Percentiles rank a stretch among this genome's conserved stretches.
Evolutionary conservation across 2,329 filamentous ascomycete genomes (phyloP).

Genomic region (Coleophoma crateriformis): DNA sequence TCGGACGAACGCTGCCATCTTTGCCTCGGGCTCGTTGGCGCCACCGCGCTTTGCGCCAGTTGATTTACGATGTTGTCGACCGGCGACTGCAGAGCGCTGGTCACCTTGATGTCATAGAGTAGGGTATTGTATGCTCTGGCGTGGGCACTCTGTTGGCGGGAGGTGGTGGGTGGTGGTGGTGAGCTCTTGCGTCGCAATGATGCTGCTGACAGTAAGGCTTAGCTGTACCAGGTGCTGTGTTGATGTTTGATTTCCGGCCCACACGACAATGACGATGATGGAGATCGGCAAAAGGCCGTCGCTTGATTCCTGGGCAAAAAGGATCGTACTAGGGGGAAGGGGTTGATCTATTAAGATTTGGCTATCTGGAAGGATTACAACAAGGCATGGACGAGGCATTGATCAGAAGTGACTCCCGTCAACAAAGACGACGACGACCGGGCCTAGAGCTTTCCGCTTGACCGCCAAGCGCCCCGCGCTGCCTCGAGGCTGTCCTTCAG

Average conservation of each 20-base stretch:
- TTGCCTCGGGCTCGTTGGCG: conserved; percentile 15
- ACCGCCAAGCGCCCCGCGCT: neutral
- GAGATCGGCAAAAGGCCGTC: no score
- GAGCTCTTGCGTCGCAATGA: neutral
- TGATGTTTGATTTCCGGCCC: neutral
- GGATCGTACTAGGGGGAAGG: no score
- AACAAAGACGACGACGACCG: no score
- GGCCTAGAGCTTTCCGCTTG: no score
- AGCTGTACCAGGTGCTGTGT: neutral
- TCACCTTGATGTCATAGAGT: neutral
- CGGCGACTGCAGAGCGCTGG: neutral
- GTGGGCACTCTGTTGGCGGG: neutral
- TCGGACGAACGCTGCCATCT: conserved; percentile 80
- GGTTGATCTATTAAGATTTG: no score
- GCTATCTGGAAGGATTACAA: no score
- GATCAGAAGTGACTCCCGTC: no score
- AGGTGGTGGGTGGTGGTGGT: neutral
- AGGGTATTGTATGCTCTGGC: no score
- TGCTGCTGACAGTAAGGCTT: neutral
- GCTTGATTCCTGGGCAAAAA: no score
- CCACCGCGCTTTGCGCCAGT: conserved; percentile 1
- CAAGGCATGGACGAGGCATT: no score
- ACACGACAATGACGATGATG: no score
- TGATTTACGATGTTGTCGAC: neutral
- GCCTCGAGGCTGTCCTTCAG: neutral